Evolutionary conservation across 1,284 basidiomycete species (phyloP).

Genomic region (Boletellus deceptivus): DNA sequence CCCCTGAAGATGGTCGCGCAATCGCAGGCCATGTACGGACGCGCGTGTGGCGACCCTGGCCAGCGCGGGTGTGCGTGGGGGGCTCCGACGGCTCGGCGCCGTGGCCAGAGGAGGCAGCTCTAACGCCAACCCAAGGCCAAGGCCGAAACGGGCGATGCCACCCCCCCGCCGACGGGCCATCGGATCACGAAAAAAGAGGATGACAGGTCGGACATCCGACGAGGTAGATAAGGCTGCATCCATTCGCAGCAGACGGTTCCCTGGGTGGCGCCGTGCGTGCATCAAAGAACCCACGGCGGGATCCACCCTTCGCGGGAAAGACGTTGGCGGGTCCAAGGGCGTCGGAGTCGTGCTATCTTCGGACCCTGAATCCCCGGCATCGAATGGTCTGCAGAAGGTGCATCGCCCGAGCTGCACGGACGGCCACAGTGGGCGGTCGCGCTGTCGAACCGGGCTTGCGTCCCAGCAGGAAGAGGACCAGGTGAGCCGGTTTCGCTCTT

Average conservation of each 20-base stretch:
- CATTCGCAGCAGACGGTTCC: not conserved
- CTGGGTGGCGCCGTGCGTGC: no score
- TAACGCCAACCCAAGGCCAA: no score
- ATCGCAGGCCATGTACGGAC: no score
- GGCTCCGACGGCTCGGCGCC: not conserved
- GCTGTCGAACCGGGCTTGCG: no score
- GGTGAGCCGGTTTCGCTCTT: not conserved
- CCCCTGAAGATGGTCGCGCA: no score
- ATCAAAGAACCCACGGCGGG: not conserved
- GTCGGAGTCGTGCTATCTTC: slow-evolving; percentile 1
- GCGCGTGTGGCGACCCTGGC: no score
- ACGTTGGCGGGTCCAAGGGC: slow-evolving; percentile 2
- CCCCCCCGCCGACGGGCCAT: no score
- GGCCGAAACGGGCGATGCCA: no score
- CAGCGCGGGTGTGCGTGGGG: not conserved
- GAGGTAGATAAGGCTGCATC: not conserved
- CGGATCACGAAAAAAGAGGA: no score
- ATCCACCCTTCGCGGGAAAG: slow-evolving; percentile 10
- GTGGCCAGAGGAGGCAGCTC: not conserved
- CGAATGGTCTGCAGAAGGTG: slow-evolving; percentile 4
- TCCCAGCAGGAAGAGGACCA: no score
- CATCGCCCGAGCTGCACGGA: not conserved
- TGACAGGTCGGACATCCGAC: not conserved
- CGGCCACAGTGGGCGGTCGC: no score
- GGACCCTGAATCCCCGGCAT: slow-evolving; percentile 1